These are phyloP conservation scores for Apiospora koreana DNA, from an alignment of 2,329 filamentous ascomycete species.

Conservation along the genomic window DNA sequence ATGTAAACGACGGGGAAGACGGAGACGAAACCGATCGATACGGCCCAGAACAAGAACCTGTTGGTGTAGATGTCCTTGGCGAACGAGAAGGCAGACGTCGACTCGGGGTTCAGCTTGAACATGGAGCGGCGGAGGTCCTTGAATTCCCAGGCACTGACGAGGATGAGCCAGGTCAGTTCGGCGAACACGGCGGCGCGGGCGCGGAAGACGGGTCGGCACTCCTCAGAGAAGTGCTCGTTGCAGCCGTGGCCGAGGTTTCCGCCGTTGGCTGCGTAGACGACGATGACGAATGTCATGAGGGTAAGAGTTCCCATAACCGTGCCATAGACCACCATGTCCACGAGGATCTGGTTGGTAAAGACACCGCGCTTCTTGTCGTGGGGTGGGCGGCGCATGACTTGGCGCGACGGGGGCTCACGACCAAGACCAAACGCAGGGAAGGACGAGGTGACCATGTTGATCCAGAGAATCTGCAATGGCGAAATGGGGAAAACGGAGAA, in stretches of 20 bases:
- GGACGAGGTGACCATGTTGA: slow-evolving; percentile 89
- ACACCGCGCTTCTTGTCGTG: slow-evolving; percentile 69
- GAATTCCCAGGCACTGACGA: slow-evolving; percentile 78
- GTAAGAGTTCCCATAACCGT: slow-evolving; percentile 73
- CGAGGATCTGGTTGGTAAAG: slow-evolving; percentile 75
- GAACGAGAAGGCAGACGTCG: slow-evolving; percentile 51
- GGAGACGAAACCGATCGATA: slow-evolving; percentile 59
- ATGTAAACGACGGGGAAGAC: slow-evolving; percentile 74
- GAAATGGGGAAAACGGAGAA: slow-evolving; percentile 85
- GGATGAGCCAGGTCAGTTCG: slow-evolving; percentile 71
- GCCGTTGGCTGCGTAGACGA: slow-evolving; percentile 57
- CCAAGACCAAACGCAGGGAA: slow-evolving; percentile 88
- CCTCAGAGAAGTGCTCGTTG: slow-evolving; percentile 59
- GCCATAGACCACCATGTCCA: slow-evolving; percentile 81
- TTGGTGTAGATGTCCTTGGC: slow-evolving; percentile 69
- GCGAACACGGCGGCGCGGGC: slow-evolving; percentile 74
- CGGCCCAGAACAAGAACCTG: slow-evolving; percentile 69
- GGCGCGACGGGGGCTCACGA: slow-evolving; percentile 71
- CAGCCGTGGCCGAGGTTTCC: slow-evolving; percentile 61
- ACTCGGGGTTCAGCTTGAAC: slow-evolving; percentile 64
- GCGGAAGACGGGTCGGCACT: slow-evolving; percentile 64
- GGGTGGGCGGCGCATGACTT: slow-evolving; percentile 80
- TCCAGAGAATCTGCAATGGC: slow-evolving; percentile 87
- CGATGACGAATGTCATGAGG: slow-evolving; percentile 65
- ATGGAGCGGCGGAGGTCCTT: slow-evolving; percentile 71